phyloP scores from a whole-genome alignment of 768 basidiomycete species.

The Collybia sp. region DNA sequence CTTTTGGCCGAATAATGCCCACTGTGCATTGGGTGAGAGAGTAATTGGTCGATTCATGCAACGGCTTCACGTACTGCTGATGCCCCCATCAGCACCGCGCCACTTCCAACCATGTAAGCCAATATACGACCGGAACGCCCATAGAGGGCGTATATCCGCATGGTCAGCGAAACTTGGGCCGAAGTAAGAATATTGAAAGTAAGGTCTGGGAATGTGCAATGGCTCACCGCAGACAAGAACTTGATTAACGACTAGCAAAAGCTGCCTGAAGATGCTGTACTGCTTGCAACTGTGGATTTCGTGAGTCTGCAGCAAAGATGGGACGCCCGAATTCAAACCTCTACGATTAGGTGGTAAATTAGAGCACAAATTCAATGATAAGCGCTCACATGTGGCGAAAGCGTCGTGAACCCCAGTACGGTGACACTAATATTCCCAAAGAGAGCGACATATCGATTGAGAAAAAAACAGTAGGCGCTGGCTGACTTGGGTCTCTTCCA shows the following conservation, averaged over 20 bases:
- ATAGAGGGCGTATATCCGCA: slow-evolving; percentile 44
- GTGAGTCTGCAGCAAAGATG: no score
- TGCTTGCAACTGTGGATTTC: no score
- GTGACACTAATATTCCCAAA: slow-evolving; percentile 24
- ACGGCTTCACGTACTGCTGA: slow-evolving; percentile 24
- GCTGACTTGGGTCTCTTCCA: slow-evolving; percentile 32
- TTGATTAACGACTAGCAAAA: no score
- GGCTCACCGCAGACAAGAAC: no score
- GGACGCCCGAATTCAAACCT: no score
- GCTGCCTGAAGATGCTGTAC: no score
- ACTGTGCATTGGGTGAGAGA: slow-evolving; percentile 18
- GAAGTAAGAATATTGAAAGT: slow-evolving; percentile 4
- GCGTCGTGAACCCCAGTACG: slow-evolving; percentile 16
- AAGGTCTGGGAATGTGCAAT: neutral
- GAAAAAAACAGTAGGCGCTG: slow-evolving; percentile 35
- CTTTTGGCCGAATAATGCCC: slow-evolving; percentile 33
- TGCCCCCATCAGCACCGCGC: slow-evolving; percentile 17
- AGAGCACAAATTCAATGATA: slow-evolving; percentile 1
- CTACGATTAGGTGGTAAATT: neutral
- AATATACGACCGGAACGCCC: slow-evolving; percentile 26
- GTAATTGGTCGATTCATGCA: no score
- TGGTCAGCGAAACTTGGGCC: slow-evolving; percentile 24
- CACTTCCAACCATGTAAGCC: slow-evolving; percentile 21
- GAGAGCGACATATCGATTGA: slow-evolving; percentile 43
- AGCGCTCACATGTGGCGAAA: slow-evolving; percentile 9